These are phyloP conservation scores for Cupressus sempervirens DNA, from an alignment of 75 land plant species.

Conservation along the genomic window DNA sequence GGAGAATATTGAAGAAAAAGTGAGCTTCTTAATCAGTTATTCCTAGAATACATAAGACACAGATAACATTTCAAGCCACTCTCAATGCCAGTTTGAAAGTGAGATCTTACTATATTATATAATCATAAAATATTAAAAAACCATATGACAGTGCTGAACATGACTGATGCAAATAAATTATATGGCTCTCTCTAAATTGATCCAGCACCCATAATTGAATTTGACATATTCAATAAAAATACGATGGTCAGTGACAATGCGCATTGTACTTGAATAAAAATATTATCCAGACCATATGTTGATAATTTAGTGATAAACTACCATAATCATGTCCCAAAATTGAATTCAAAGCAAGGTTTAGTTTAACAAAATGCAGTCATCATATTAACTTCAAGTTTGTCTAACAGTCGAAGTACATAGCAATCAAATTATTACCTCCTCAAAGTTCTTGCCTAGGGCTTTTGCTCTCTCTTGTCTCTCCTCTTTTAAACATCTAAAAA, in stretches of 20 bases:
- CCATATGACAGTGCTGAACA: background rate
- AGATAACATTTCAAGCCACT: background rate
- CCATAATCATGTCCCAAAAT: background rate
- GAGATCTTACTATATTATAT: background rate
- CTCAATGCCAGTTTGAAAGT: background rate
- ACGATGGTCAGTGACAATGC: background rate
- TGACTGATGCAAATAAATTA: background rate
- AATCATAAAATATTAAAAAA: background rate
- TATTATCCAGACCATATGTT: background rate
- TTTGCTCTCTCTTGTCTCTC: conserved; percentile 68
- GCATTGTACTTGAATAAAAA: background rate
- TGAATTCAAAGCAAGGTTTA: background rate
- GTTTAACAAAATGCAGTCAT: background rate
- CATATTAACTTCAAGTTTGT: background rate
- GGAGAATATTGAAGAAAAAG: background rate
- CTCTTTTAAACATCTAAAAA: conserved; percentile 40
- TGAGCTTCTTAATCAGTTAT: background rate
- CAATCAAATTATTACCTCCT: conserved; percentile 40
- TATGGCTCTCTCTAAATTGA: background rate
- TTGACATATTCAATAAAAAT: background rate
- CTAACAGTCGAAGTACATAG: background rate
- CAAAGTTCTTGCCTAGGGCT: conserved; percentile 31
- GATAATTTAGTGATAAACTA: background rate
- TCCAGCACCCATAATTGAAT: background rate
- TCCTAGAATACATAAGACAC: too few species aligned